phyloP scores from a whole-genome alignment of 2,329 filamentous ascomycete genomes.

The Fusarium xylarioides region DNA sequence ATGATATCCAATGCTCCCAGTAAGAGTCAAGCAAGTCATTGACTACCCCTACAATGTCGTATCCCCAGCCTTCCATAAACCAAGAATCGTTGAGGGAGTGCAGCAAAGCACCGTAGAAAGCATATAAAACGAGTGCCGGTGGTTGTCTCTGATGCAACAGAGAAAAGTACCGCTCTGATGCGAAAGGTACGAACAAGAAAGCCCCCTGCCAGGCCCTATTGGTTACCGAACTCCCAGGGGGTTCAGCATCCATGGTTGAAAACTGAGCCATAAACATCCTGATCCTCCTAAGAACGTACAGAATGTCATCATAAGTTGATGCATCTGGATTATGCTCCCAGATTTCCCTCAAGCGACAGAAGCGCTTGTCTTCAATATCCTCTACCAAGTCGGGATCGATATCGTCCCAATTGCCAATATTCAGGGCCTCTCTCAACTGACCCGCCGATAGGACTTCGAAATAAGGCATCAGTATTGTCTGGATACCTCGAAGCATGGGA shows the following conservation, averaged over 20 bases:
- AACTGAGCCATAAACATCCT: slow-evolving; percentile 8
- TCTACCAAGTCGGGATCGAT: background rate
- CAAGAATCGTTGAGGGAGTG: background rate
- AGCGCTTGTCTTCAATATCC: background rate
- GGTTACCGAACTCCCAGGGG: rapidly evolving
- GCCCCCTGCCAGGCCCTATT: background rate
- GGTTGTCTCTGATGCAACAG: slow-evolving; percentile 2
- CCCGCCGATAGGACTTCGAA: background rate
- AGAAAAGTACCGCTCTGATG: background rate
- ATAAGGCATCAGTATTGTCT: background rate
- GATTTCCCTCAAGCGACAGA: background rate
- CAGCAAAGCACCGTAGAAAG: background rate
- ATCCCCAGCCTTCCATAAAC: slow-evolving; percentile 13
- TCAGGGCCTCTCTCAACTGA: background rate
- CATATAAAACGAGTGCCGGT: background rate
- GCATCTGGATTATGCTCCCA: background rate
- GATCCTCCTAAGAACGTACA: background rate
- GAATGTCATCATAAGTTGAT: background rate
- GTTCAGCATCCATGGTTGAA: background rate
- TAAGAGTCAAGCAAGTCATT: background rate
- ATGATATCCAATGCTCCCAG: slow-evolving; percentile 8
- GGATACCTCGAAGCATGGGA: background rate
- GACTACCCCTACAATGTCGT: slow-evolving; percentile 5
- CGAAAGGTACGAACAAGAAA: background rate
- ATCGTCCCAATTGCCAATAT: background rate